These are phyloP conservation scores for Marasmius fiardii DNA, from an alignment of 1,284 basidiomycete species.

Conservation along the genomic window DNA sequence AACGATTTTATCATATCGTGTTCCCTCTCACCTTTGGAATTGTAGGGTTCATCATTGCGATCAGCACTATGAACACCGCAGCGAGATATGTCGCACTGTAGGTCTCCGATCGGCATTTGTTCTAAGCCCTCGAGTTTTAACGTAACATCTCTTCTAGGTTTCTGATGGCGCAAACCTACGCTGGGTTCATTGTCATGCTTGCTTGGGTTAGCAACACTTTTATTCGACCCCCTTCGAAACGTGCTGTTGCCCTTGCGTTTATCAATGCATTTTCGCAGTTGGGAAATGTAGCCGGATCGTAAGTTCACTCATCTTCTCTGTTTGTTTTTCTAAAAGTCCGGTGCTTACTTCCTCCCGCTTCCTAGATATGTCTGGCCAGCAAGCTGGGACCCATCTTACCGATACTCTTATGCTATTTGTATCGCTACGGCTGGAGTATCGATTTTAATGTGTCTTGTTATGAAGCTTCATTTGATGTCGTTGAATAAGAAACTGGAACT, in stretches of 20 bases:
- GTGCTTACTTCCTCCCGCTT: background rate
- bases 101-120: too few relatives aligned
- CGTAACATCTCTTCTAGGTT: slow-evolving; percentile 37
- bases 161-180: slow-evolving; percentile 71
- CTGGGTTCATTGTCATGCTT: slow-evolving; percentile 61
- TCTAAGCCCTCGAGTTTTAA: background rate
- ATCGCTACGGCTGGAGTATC: slow-evolving; percentile 37
- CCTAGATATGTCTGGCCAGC: slow-evolving; percentile 40
- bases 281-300: slow-evolving; percentile 70
- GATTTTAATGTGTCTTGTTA: slow-evolving; percentile 46
- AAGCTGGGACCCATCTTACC: slow-evolving; percentile 40
- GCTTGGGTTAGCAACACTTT: slow-evolving; percentile 70
- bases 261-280: slow-evolving; percentile 71
- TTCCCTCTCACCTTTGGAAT: slow-evolving; percentile 53
- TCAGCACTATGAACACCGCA: slow-evolving; percentile 64
- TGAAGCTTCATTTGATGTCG: slow-evolving; percentile 32
- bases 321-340: background rate
- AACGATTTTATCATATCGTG: slow-evolving; percentile 65
- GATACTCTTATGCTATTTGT: slow-evolving; percentile 40
- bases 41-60: slow-evolving; percentile 71
- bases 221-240: slow-evolving; percentile 64
- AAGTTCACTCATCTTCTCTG: slow-evolving; percentile 27
- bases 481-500: slow-evolving; percentile 30
- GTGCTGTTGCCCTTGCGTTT: slow-evolving; percentile 66
- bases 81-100: slow-evolving; percentile 68